These are phyloP conservation scores for Bipolaris victoriae DNA, from an alignment of 2,329 filamentous ascomycete genomes.

Conservation along the genomic window DNA sequence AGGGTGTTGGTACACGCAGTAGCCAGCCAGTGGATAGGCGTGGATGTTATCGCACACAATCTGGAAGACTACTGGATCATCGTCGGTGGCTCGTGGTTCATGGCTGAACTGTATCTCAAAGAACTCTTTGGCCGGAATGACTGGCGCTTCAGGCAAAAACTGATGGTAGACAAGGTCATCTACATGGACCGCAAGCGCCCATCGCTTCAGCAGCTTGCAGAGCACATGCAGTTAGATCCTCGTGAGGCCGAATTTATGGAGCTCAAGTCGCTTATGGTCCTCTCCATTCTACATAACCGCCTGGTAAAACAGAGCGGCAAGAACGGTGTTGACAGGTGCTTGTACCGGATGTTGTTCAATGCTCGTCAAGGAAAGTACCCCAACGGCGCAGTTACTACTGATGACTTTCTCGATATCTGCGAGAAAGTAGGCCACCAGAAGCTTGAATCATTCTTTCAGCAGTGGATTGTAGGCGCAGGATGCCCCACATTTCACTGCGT, in stretches of 20 bases:
- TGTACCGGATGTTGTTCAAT: constrained; percentile 84
- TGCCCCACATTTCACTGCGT: constrained; percentile 87
- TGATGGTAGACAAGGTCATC: constrained; percentile 79
- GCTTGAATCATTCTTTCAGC: constrained; percentile 88
- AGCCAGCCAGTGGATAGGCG: constrained; percentile 91
- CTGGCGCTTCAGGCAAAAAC: constrained; percentile 88
- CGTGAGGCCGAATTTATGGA: constrained; percentile 91
- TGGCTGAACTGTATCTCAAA: constrained; percentile 92
- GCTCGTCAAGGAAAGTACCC: constrained; percentile 80
- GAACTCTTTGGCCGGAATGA: constrained; percentile 93
- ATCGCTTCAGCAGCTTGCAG: constrained; percentile 80
- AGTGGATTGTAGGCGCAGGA: constrained; percentile 89
- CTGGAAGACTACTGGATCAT: constrained; percentile 86
- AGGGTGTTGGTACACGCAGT: constrained; percentile 81
- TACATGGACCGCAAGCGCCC: constrained; percentile 82
- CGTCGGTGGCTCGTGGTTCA: constrained; percentile 89
- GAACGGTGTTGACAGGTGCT: constrained; percentile 80
- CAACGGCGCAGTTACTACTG: constrained; percentile 72
- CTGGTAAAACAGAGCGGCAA: constrained; percentile 87
- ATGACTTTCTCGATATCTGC: constrained; percentile 79
- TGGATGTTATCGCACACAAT: constrained; percentile 86
- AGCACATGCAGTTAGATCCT: constrained; percentile 76
- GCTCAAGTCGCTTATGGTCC: constrained; percentile 85
- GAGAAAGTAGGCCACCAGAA: constrained; percentile 88
- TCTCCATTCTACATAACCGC: constrained; percentile 92